Conservation (phyloP, 371 early-diverging fungal species). For the Rozella allomycis region DNA sequence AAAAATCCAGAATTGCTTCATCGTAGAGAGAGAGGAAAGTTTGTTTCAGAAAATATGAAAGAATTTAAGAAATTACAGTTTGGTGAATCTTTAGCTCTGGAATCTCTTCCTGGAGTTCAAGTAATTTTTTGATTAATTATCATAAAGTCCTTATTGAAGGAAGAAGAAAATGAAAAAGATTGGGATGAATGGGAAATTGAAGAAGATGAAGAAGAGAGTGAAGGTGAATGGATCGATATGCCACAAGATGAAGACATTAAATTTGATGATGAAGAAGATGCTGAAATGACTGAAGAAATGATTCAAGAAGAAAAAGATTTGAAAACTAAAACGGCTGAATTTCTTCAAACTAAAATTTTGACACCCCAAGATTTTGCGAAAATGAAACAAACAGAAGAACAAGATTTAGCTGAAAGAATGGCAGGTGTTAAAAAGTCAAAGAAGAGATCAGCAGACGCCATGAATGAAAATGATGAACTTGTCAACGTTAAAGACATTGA, state of each 20-base stretch:
- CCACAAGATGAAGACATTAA: constrained; percentile 9
- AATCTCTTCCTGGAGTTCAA: too few relatives aligned
- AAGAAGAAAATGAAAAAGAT: constrained; percentile 5
- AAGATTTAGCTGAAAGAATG: constrained; percentile 25
- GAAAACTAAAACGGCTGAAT: too few relatives aligned
- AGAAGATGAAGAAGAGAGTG: constrained; percentile 12
- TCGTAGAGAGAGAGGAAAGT: constrained; percentile 50
- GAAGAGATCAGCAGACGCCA: background rate
- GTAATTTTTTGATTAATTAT: constrained; percentile 5
- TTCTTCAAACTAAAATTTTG: constrained; percentile 46
- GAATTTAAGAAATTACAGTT: background rate
- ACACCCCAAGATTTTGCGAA: constrained; percentile 77
- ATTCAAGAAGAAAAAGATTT: constrained; percentile 12
- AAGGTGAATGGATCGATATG: constrained; percentile 8
- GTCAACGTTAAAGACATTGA: constrained; percentile 26
- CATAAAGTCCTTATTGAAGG: constrained; percentile 6
- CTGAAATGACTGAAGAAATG: constrained; percentile 19
- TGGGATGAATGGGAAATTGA: constrained; percentile 21
- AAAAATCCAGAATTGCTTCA: constrained; percentile 73
- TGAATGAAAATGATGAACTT: constrained; percentile 6
- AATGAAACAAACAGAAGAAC: constrained; percentile 43
- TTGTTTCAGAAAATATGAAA: background rate
- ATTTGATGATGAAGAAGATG: constrained; percentile 12
- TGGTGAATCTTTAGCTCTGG: background rate
- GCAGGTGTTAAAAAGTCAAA: constrained; percentile 6